These are phyloP conservation scores for Bauhinia variegata DNA, from an alignment of 306 rosid species.

Conservation along the genomic window DNA sequence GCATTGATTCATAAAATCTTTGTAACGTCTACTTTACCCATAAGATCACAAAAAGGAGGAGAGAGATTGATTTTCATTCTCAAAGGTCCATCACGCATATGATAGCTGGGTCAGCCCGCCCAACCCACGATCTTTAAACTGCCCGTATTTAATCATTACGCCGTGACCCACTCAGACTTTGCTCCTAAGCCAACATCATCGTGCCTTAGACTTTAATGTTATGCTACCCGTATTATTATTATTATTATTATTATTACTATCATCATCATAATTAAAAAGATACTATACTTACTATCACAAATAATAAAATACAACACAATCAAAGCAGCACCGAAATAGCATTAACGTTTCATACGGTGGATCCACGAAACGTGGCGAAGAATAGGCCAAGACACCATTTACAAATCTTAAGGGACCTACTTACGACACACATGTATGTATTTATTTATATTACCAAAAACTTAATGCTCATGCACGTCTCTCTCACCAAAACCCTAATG, in stretches of 20 bases:
- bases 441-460: too few relatives aligned
- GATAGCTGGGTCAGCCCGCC: conserved; percentile 57
- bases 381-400: conserved; percentile 42
- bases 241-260: too few relatives aligned
- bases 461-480: conserved; percentile 69
- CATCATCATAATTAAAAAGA: too few relatives aligned
- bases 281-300: too few relatives aligned
- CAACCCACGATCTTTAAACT: conserved; percentile 65
- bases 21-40: conserved; percentile 78
- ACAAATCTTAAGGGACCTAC: conserved; percentile 27
- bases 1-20: conserved; percentile 62
- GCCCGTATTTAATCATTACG: conserved; percentile 65
- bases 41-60: conserved; percentile 45
- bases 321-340: too few relatives aligned
- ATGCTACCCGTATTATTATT: too few relatives aligned
- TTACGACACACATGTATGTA: too few relatives aligned
- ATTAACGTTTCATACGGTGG: conserved; percentile 30
- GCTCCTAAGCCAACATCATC: conserved; percentile 83
- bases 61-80: not conserved
- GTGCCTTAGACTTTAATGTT: conserved; percentile 59
- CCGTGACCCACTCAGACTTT: conserved; percentile 76
- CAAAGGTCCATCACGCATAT: too few relatives aligned
- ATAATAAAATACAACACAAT: too few relatives aligned
- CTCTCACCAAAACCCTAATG: too few relatives aligned
- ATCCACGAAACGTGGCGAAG: conserved; percentile 76